A percentile compares a stretch with the other conserved stretches of the same genome.
Conservation (phyloP, 495 filamentous ascomycete genomes). For the Podospora pseudoanserina region DNA sequence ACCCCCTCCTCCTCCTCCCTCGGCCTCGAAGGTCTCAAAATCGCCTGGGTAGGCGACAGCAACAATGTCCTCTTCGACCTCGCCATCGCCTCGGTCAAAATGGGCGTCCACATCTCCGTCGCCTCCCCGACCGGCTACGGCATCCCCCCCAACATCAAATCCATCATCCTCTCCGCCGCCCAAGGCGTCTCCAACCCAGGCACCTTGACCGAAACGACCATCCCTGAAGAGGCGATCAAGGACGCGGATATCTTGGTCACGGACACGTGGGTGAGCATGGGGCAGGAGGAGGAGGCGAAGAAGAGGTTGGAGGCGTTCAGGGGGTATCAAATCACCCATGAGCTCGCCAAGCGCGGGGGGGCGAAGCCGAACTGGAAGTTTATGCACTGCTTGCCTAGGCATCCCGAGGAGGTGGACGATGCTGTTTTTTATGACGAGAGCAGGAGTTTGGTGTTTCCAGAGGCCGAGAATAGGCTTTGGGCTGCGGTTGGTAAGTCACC, state of each 20-base stretch:
- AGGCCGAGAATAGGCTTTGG: slow-evolving; percentile 93
- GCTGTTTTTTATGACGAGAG: slow-evolving; percentile 79
- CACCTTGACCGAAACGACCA: slow-evolving; percentile 64
- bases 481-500: slow-evolving; percentile 63
- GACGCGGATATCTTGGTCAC: slow-evolving; percentile 87
- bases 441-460: slow-evolving; percentile 80
- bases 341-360: slow-evolving; percentile 76
- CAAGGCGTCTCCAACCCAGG: slow-evolving; percentile 56
- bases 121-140: slow-evolving; percentile 81
- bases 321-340: slow-evolving; percentile 84
- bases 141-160: slow-evolving; percentile 67
- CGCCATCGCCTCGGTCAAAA: slow-evolving; percentile 77
- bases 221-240: slow-evolving; percentile 86
- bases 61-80: slow-evolving; percentile 97
- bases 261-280: slow-evolving; percentile 97
- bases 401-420: slow-evolving; percentile 89
- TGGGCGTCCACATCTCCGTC: slow-evolving; percentile 79
- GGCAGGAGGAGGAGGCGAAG: slow-evolving; percentile 79
- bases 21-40: slow-evolving; percentile 75
- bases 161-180: slow-evolving; percentile 61
- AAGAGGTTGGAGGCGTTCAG: slow-evolving; percentile 75
- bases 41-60: slow-evolving; percentile 94
- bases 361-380: slow-evolving; percentile 92
- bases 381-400: slow-evolving; percentile 97
- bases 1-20: slow-evolving; percentile 44